Base-by-base conservation (phyloP, 192 early-diverging fungal species). In the Entomortierella lignicola region DNA sequence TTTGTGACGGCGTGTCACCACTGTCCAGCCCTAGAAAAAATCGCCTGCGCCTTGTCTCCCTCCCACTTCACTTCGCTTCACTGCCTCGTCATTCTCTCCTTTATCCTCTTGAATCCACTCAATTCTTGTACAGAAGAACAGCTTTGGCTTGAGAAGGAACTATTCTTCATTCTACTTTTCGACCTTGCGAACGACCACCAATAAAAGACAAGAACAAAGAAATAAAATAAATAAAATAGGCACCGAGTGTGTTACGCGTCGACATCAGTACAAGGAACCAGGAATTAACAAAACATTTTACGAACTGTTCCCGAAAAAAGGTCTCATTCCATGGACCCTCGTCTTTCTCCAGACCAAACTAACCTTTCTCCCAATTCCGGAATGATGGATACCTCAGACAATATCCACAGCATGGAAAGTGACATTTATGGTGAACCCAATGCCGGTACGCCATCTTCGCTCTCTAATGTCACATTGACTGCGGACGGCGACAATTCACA, bases 311-410 rank as follows among this genome's bases (percentile, higher is more conserved):
- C 34, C 34, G 10, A 47, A 47, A 47, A 47, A 47, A 47, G 20
- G 20, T 15, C 58, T 5, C 41, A 31, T 63, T 59, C 27, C 25
- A 73, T 73, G 71, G 71, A 73, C 71, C 71, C 71, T 60, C 71
- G 71, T 42, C 71, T 73, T 42, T 73, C 71, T 3, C 71, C 71
- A 18, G 71, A 73, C 63, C 63, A 30, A n/a, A 60, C 65, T 6
- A 55, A 50, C 20, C 60, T 50, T n/a, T 59, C 65, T n/a, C 64
- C 72, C 17, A 34, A 56, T 57, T 62, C 66, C 26, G 63, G 66
- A 70, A 60, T 63, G 51, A 79, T 79, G 75, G 75, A 79, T 50
- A 70, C 65, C 17, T 62, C 69, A 30, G 63, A 47, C 39, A 37
- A 15, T 13, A 58, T 13, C 31, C 26, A 47, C 29, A 47, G 17